Base-by-base conservation (phyloP, 352 stramenopile genomes). In the Globisporangium viniferum region DNA sequence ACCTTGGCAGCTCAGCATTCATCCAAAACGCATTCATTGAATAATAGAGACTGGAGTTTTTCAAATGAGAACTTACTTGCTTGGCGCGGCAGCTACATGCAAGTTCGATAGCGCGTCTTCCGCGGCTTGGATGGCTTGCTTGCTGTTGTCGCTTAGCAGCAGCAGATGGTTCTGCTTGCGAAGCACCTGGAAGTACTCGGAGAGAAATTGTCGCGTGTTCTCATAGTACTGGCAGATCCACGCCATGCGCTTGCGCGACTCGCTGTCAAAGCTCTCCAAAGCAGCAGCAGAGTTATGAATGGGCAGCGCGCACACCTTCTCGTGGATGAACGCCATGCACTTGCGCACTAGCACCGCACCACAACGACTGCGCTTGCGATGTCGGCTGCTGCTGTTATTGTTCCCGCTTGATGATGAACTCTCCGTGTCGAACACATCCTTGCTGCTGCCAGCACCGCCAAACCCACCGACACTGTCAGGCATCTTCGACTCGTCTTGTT, bases 311-410 rank as follows among this genome's bases (percentile, higher is more conserved):
- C 41, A 39, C n/a, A 74, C 20, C 3, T 65, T 67, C 22, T 58
- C 49, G 41, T 66, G 36, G 9, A 46, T 51, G 27, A 74, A 74
- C 46, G 61, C 29, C 67, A 73, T 72, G 39, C 78, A 88, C 67
- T 86, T 88, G 22, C 76, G 76, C 10, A 88, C 55, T 46, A 86
- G 69, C 20, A 71, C 69, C 15, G 66, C 70, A 3, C 76, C 74
- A 27, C 72, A 73, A 1, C 78, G 76, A 33, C 54, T 41, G 29
- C 78, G 79, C 49, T 77, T 78, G 6, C 64, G 74, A 4, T 73
- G 69, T 65, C 62, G 51, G 36, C 72, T 22, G 36, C 69, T 22
- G 22, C 14, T 63, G 20, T 22, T 67, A 18, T 59, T 66, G 51
- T 18, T 62, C 24, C 53, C n/a, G 14, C 54, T 48, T 9, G 56